phyloP scores from a whole-genome alignment of 257 asterid species.

The Jasminum sambac region DNA sequence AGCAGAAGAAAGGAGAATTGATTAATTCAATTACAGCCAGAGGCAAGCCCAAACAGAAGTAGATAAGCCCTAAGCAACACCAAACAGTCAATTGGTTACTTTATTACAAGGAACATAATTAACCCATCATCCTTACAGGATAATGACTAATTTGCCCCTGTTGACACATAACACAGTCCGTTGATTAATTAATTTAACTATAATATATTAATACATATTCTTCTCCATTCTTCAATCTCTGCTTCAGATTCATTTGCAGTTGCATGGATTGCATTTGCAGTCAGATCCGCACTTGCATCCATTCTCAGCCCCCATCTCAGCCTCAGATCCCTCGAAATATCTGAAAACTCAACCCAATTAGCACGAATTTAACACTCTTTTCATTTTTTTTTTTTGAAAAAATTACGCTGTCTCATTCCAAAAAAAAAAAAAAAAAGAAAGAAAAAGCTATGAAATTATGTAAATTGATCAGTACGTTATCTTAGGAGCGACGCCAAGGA shows the following conservation, averaged over 20 bases:
- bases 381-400: neutral
- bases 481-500: constrained; percentile 53
- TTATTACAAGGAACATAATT: constrained; percentile 6
- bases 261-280: constrained; percentile 95
- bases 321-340: constrained; percentile 35
- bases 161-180: neutral
- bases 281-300: constrained; percentile 81
- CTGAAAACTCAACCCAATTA: constrained; percentile 22
- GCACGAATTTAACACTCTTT: neutral
- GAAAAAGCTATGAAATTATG: neutral
- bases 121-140: neutral
- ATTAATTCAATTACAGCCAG: neutral
- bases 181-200: no score
- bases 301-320: constrained; percentile 47
- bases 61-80: neutral
- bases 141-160: neutral
- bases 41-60: neutral
- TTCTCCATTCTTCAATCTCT: constrained; percentile 27
- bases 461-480: constrained; percentile 30
- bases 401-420: no score
- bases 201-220: no score
- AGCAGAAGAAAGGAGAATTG: neutral
- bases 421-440: no score
- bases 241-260: constrained; percentile 57
- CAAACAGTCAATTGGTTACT: neutral